A percentile compares a stretch with the other conserved stretches of the same genome.
Conservation (phyloP, 2,329 filamentous ascomycete species). For the Ceratocystis variospora region DNA sequence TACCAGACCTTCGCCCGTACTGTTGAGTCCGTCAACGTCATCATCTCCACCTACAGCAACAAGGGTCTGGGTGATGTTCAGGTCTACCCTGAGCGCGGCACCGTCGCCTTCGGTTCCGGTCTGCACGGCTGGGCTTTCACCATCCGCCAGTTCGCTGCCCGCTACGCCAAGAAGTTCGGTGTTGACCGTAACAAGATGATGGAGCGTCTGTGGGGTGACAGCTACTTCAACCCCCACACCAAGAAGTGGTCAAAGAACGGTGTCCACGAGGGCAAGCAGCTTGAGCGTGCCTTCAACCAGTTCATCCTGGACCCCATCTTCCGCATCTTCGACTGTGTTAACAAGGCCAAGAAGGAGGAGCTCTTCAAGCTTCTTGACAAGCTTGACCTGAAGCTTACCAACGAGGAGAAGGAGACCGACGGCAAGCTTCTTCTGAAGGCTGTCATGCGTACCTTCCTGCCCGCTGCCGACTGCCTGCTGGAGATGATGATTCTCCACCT, state of each 20-base stretch:
- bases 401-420: conserved; percentile 82
- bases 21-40: conserved; percentile 99
- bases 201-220: conserved; percentile 99
- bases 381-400: conserved; percentile 81
- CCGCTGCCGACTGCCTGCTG: conserved; percentile 90
- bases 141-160: conserved; percentile 86
- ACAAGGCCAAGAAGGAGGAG: conserved; percentile 98
- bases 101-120: conserved; percentile 97
- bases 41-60: conserved; percentile 98
- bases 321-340: conserved; percentile 92
- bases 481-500: conserved; percentile 99
- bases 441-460: conserved; percentile 97
- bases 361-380: conserved; percentile 70
- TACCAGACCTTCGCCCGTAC: conserved; percentile 99
- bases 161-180: conserved; percentile 99
- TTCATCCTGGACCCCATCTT: conserved; percentile 99
- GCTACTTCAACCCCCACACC: conserved; percentile 98
- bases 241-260: conserved; percentile 98
- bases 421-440: conserved; percentile 97
- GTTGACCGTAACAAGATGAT: conserved; percentile 99
- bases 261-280: conserved; percentile 68
- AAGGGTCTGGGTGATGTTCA: conserved; percentile 94
- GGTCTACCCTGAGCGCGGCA: conserved; percentile 96
- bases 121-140: conserved; percentile 99
- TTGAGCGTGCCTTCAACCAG: conserved; percentile 99